These are phyloP conservation scores for Xenoacremonium recifei DNA, from an alignment of 2,329 filamentous ascomycete species.

Conservation along the genomic window DNA sequence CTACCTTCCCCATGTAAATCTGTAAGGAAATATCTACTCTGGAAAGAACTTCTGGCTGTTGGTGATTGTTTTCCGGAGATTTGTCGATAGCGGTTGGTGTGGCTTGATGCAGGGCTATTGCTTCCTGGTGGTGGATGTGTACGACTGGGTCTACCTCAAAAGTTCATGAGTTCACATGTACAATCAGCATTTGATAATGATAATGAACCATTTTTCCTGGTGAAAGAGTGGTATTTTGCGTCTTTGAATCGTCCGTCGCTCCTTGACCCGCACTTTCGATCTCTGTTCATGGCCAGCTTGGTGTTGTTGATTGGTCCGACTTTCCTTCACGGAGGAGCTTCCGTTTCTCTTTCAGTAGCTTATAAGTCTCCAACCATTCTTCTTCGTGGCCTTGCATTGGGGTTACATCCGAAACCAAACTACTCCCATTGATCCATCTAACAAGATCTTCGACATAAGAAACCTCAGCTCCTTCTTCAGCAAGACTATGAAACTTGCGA, in stretches of 20 bases:
- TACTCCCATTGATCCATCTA: constrained; percentile 17
- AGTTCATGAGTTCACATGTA: too few species aligned
- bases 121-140: too few species aligned
- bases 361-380: constrained; percentile 16
- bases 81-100: too few species aligned
- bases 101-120: too few species aligned
- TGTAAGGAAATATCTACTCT: too few species aligned
- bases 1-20: constrained; percentile 5
- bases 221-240: constrained; percentile 6
- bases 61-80: too few species aligned
- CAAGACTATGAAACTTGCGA: constrained; percentile 25
- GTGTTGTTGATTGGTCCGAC: constrained; percentile 10
- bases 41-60: too few species aligned
- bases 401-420: constrained; percentile 4
- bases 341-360: constrained; percentile 9
- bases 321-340: constrained; percentile 9
- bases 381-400: constrained; percentile 12
- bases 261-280: too few species aligned
- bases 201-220: too few species aligned
- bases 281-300: constrained; percentile 10
- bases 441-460: constrained; percentile 22
- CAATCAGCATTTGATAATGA: too few species aligned
- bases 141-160: too few species aligned
- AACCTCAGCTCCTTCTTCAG: constrained; percentile 17
- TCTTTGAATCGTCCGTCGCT: too few species aligned